Evolutionary conservation across 1,284 basidiomycete species (phyloP), one percentile per base, ranked within the genome.

Genomic region (Tetrapyrgos nigripes): DNA sequence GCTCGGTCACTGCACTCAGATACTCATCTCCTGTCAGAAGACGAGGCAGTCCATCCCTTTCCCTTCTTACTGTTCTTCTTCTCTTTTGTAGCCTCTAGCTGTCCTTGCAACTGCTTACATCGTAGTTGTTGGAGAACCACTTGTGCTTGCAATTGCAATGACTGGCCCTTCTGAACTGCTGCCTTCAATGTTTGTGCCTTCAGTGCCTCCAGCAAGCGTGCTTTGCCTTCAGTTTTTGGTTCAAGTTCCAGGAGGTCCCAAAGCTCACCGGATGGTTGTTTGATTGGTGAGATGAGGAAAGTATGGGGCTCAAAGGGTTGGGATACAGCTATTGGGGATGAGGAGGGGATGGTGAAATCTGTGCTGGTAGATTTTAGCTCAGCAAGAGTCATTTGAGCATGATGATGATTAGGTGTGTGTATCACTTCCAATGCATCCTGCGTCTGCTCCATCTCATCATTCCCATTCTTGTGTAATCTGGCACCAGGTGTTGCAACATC

Each of bases 21-120:
- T 48, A 56, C 3, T 24, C 46, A 56, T 56, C 33, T n/a, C 46
- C 46, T 5, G 54, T 35, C 21, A 56, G n/a, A 4, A 48, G 19
- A 4, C 26, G 17, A 23, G 45, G 45, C 40, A 49, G 19, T 26
- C 48, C 46, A 50, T 50, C 33, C 6, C 35, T 31, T 23, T 19
- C 31, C 33, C 4, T 23, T n/a, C 28, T 55, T 48, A 11, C 31
- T 45, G n/a, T 14, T 21, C 19, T n/a, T 21, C 13, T 55, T 48
- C 40, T 40, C 31, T 44, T 48, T 46, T 40, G 11, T 31, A 23
- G 21, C 45, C 21, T 28, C 54, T 19, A 54, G 43, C 29, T 47
- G 53, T n/a, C 26, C 23, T 11, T 19, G 28, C 5, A 54, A 23
- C 4, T 10, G 40, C 19, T 46, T 33, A 23, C 53, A 54, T 14